phyloP scores from a whole-genome alignment of 768 basidiomycete species.

The Clitopilus passeckerianus region DNA sequence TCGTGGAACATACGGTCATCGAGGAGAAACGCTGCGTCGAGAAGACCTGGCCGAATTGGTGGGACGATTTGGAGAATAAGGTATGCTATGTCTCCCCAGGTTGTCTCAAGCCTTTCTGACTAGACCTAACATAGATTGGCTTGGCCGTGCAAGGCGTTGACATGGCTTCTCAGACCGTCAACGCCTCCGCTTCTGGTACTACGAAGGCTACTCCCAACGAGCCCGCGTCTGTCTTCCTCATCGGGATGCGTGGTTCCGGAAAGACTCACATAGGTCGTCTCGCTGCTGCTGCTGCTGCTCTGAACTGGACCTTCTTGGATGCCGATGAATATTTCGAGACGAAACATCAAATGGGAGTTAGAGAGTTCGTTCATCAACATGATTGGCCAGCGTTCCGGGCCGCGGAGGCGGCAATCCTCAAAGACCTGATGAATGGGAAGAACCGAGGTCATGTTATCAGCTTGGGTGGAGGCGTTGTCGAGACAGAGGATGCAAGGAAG shows the following conservation, averaged over 20 bases:
- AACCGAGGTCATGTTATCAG: constrained; percentile 71
- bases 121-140: constrained; percentile 59
- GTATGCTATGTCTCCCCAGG: constrained; percentile 29
- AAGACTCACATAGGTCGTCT: constrained; percentile 86
- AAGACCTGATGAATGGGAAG: constrained; percentile 58
- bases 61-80: constrained; percentile 97
- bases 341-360: constrained; percentile 55
- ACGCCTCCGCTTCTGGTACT: constrained; percentile 38
- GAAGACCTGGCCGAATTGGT: constrained; percentile 99
- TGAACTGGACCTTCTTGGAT: constrained; percentile 74
- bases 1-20: constrained; percentile 70
- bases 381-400: constrained; percentile 91
- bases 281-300: constrained; percentile 66
- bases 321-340: constrained; percentile 78
- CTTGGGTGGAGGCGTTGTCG: constrained; percentile 93
- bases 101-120: background rate
- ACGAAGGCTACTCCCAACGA: constrained; percentile 5
- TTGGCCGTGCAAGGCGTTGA: constrained; percentile 85
- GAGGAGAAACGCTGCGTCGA: constrained; percentile 98
- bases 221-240: constrained; percentile 13
- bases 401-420: constrained; percentile 67
- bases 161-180: constrained; percentile 36
- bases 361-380: constrained; percentile 71
- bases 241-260: constrained; percentile 92
- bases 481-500: constrained; percentile 71